Evolutionary conservation across 2,329 filamentous ascomycete species (phyloP).

Genomic region (Ophiostoma tasmaniense): DNA sequence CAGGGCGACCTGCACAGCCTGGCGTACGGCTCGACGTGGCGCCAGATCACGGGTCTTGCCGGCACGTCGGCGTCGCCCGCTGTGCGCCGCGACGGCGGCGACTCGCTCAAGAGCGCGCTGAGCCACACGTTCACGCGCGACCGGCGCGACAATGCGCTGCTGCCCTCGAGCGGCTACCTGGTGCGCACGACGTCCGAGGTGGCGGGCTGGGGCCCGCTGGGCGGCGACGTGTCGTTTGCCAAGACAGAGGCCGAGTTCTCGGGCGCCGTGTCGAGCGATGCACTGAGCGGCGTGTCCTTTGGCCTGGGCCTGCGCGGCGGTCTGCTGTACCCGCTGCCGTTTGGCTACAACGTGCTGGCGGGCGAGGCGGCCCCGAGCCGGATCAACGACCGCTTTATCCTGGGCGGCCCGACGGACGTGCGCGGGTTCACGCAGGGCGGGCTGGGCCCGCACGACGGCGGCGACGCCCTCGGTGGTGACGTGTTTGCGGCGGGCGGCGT

Average conservation of each 20-base stretch:
- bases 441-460: slow-evolving; percentile 77
- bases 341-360: slow-evolving; percentile 44
- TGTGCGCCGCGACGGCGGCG: slow-evolving; percentile 76
- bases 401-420: slow-evolving; percentile 90
- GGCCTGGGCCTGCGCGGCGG: slow-evolving; percentile 76
- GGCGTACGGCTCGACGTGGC: slow-evolving; percentile 74
- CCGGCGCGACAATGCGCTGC: slow-evolving; percentile 71
- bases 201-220: slow-evolving; percentile 76
- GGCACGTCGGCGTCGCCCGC: slow-evolving; percentile 64
- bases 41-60: slow-evolving; percentile 74
- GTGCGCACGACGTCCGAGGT: slow-evolving; percentile 70
- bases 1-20: slow-evolving; percentile 63
- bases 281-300: slow-evolving; percentile 62
- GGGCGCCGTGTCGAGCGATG: slow-evolving; percentile 61
- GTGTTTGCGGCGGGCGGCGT: slow-evolving; percentile 83
- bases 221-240: slow-evolving; percentile 86
- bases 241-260: slow-evolving; percentile 84
- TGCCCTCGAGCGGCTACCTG: slow-evolving; percentile 76
- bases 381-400: slow-evolving; percentile 89
- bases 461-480: slow-evolving; percentile 83
- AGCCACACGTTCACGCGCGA: slow-evolving; percentile 47
- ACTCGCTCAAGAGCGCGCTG: slow-evolving; percentile 46
- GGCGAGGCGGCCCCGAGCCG: slow-evolving; percentile 58
- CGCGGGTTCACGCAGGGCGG: slow-evolving; percentile 87
- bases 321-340: slow-evolving; percentile 70